phyloP scores from a whole-genome alignment of 805 yeast genomes.

The Kuraishia piskuri region DNA sequence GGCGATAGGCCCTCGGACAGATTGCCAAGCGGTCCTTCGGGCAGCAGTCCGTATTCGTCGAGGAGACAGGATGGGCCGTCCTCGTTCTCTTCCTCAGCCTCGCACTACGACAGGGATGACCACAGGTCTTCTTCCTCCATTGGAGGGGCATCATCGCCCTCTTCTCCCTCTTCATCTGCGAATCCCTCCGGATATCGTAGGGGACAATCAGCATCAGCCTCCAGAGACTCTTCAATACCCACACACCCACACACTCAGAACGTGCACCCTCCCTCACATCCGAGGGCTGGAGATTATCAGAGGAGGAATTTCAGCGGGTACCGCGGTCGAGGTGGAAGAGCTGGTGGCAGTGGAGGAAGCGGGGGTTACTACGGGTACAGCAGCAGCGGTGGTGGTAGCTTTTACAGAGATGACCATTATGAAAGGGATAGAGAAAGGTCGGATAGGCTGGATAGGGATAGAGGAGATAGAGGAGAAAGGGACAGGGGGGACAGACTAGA shows the following conservation, averaged over 20 bases:
- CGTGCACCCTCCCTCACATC: background rate
- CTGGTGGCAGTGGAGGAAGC: background rate
- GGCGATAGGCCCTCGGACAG: background rate
- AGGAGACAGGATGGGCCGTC: background rate
- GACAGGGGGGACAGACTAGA: background rate
- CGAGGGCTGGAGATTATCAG: background rate
- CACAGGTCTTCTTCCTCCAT: background rate
- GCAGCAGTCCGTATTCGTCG: background rate
- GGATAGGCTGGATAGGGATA: background rate
- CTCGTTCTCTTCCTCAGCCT: background rate
- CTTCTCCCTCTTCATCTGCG: background rate
- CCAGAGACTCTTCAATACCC: background rate
- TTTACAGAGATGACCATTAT: background rate
- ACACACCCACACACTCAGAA: background rate
- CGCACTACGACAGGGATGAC: background rate
- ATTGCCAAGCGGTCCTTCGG: background rate
- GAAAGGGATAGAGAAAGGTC: conserved; percentile 1
- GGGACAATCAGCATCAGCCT: background rate
- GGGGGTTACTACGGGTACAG: background rate
- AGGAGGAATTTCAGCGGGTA: background rate
- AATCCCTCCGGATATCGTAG: background rate
- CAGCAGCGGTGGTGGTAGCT: background rate
- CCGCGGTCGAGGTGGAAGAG: background rate
- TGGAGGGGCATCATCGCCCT: background rate
- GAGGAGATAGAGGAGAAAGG: background rate